Evolutionary conservation across 441 rosid genomes (phyloP), one percentile per base, ranked within the genome.

Genomic region (Viola pubescens): DNA sequence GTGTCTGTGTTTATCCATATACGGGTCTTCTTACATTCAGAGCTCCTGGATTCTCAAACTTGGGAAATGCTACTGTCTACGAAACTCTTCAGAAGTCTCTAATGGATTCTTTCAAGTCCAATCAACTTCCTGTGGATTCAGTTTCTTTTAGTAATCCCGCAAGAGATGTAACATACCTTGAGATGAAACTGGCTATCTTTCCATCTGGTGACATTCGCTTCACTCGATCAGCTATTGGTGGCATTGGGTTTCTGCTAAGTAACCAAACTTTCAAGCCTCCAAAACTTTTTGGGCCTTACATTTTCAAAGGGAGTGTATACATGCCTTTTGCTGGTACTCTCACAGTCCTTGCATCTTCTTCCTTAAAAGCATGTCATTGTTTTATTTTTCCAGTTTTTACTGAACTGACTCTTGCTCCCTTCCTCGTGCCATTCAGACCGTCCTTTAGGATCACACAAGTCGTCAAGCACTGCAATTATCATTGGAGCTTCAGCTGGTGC

Each of bases 251-350:
- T 72, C 67, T 12, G 12, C 70, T 88, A 5, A 86, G 79, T 68
- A 83, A 58, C 43, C 96, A 80, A 73, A 56, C 63, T 49, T 84
- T 71, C 76, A 63, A 75, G 64, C 91, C 95, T 54, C 87, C 94
- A 16, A 0, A 0, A 0, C 0, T 0, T 0, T 92, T 72, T 59
- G 97, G 95, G 43, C 91, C 97, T 12, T 83, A 60, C 70, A 1
- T 34, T 56, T 92, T 67, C 34, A 6, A 0, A 0, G 73, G 47
- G 12, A 49, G 60, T 3, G 3, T 5, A 6, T 72, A 72, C 52
- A 34, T 1, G 1, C 12, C 37, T 47, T 68, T 72, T 37, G 9
- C 48, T 39, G 76, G 76, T 72, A 60, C 5, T 54, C 59, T 38
- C 48, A 19, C 37, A 59, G 42, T 56, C 37, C 42, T 3, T 48